Evolutionary conservation across 1,139 yeast species (phyloP), one percentile per base, ranked within the genome.

Genomic region (Lodderomyces jiufengensis): DNA sequence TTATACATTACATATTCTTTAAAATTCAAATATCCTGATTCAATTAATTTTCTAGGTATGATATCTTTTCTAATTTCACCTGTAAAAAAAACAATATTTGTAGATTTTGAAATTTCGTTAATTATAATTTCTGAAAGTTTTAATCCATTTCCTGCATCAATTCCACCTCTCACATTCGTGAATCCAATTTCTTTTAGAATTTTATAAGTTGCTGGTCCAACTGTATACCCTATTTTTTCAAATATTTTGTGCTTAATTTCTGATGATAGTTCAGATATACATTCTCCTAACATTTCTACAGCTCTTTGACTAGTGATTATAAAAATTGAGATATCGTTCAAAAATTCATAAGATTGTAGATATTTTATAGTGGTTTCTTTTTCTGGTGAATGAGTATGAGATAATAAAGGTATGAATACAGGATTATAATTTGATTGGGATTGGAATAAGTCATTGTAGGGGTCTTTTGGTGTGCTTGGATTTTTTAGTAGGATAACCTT

Each of bases 221-320:
- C 97, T 0, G 97, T 87, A 51, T 81, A 92, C 0, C 82, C 82
- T 0, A 80, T 73, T 48, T 77, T 78, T 1, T 47, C 37, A 9
- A 73, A 59, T 3, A 78, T 61, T 4, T 27, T 35, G 0, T 48
- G 42, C 13, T 55, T n/a, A 46, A 33, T 3, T 26, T 44, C 3
- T 38, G 42, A n/a, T 49, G 47, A 7, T 3, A 57, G 36, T n/a
- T 42, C 46, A 3, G 59, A 30, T 27, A 76, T 57, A 31, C 75
- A 75, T 33, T 65, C 69, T 34, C 70, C 68, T 11, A 84, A 59
- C 24, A 90, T 83, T 50, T 90, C 97, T 0, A 90, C 95, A 0
- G 97, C 95, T 46, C 97, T 61, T 54, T 90, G 97, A 3, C 95
- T 84, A 0, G 97, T 88, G n/a, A 92, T 78, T 9, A 92, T 82